A percentile compares a stretch with the other conserved stretches of the same genome.
These are phyloP conservation scores for Stellera chamaejasme DNA, from an alignment of 345 rosid genomes.

Conservation along the genomic window DNA sequence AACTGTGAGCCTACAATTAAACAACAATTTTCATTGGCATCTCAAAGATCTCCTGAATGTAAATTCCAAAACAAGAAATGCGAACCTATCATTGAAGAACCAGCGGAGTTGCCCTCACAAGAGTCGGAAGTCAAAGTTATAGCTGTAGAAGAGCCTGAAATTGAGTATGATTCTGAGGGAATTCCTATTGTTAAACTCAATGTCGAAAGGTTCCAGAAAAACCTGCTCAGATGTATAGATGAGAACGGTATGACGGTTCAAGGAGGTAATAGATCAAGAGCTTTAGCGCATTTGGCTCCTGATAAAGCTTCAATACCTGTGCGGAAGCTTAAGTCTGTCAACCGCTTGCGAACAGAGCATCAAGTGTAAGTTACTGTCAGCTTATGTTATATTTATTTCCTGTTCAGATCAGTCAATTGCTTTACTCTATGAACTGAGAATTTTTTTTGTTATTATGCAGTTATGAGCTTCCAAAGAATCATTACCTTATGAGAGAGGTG, in stretches of 20 bases:
- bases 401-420: too few species aligned
- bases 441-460: conserved; percentile 22
- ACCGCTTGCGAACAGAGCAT: conserved; percentile 52
- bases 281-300: conserved; percentile 33
- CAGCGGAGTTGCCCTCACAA: conserved; percentile 25
- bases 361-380: conserved; percentile 43
- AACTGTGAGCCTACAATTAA: conserved; percentile 2
- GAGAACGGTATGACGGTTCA: conserved; percentile 12
- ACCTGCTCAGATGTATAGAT: conserved; percentile 19
- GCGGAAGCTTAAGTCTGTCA: conserved; percentile 27
- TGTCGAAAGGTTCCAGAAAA: conserved; percentile 25
- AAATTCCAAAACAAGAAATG: conserved; percentile 9
- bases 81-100: conserved; percentile 58
- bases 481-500: conserved; percentile 39
- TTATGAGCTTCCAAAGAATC: conserved; percentile 54
- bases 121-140: conserved; percentile 11
- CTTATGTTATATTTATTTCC: too few species aligned
- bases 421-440: too few species aligned
- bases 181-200: conserved; percentile 37
- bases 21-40: conserved; percentile 8
- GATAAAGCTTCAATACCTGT: conserved; percentile 40
- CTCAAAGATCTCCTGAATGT: neutral
- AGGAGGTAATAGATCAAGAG: conserved; percentile 28
- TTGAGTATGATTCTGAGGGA: conserved; percentile 41
- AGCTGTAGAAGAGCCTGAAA: conserved; percentile 17